A percentile compares a stretch with the other conserved stretches of the same genome.
Evolutionary conservation across 2,329 filamentous ascomycete species (phyloP).

Genomic region (Amphichorda felina): DNA sequence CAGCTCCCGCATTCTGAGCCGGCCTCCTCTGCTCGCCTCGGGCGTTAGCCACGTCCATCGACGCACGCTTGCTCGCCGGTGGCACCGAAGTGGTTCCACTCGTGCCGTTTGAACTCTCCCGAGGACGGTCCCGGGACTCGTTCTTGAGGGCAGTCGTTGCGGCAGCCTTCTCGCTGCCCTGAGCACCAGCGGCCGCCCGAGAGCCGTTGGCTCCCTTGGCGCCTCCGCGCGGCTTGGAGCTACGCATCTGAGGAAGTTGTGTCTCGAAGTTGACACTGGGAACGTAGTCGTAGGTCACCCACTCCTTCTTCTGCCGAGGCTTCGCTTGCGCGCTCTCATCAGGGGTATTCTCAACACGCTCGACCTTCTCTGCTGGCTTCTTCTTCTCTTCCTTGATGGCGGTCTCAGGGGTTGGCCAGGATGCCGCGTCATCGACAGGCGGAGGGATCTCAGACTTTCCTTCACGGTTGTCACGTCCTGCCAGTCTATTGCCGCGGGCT

Average conservation of each 20-base stretch:
- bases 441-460: constrained; percentile 32
- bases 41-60: constrained; percentile 24
- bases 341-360: constrained; percentile 51
- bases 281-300: constrained; percentile 73
- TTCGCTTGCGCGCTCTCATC: constrained; percentile 38
- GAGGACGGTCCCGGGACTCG: constrained; percentile 21
- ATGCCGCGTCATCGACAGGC: constrained; percentile 61
- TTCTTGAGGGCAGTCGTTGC: background rate
- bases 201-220: constrained; percentile 27
- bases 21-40: constrained; percentile 37
- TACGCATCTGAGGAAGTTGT: constrained; percentile 48
- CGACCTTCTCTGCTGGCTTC: constrained; percentile 51
- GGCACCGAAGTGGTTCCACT: constrained; percentile 22
- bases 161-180: constrained; percentile 22
- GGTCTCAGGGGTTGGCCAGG: constrained; percentile 86
- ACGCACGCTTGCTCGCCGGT: constrained; percentile 29
- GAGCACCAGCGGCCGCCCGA: constrained; percentile 22
- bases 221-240: constrained; percentile 37
- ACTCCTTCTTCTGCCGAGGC: constrained; percentile 64
- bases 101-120: constrained; percentile 20
- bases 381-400: constrained; percentile 60
- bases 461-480: constrained; percentile 25
- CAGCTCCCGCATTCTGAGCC: constrained; percentile 16
- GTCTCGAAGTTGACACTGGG: constrained; percentile 83
- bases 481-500: constrained; percentile 34